Evolutionary conservation across 2,329 filamentous ascomycete species (phyloP).

Genomic region (Trichophyton schoenleinii): DNA sequence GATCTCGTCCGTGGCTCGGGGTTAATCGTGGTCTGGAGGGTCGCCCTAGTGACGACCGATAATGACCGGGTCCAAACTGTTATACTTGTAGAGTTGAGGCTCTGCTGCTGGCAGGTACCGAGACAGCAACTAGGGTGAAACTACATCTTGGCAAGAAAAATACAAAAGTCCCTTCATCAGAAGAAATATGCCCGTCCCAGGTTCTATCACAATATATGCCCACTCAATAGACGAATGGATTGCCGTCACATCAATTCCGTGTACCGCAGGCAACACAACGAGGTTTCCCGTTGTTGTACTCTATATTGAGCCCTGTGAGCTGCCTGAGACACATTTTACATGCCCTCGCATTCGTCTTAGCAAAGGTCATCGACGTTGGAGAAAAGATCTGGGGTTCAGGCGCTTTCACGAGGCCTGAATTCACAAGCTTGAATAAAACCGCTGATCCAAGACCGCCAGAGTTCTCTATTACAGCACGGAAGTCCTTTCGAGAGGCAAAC

Average conservation of each 20-base stretch:
- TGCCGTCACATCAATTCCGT: background rate
- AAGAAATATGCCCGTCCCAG: too few species aligned
- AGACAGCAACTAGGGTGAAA: too few species aligned
- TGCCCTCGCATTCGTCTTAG: background rate
- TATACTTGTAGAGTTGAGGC: too few species aligned
- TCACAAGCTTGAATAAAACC: background rate
- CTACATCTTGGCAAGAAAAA: too few species aligned
- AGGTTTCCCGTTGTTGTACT: background rate
- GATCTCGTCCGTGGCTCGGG: too few species aligned
- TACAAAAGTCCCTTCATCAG: too few species aligned
- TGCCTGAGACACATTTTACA: background rate
- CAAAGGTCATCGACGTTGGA: too few species aligned
- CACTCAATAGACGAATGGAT: background rate
- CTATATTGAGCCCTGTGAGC: background rate
- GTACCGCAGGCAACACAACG: background rate
- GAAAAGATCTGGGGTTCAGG: too few species aligned
- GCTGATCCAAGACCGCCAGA: background rate
- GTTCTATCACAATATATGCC: background rate
- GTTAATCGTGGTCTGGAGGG: background rate
- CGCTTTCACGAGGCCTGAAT: background rate
- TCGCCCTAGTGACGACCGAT: background rate
- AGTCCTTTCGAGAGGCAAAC: background rate
- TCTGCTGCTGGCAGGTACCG: too few species aligned
- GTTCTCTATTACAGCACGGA: background rate
- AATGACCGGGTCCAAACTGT: too few species aligned